phyloP scores from a whole-genome alignment of 495 filamentous ascomycete genomes.

The Penicillium taxi region DNA sequence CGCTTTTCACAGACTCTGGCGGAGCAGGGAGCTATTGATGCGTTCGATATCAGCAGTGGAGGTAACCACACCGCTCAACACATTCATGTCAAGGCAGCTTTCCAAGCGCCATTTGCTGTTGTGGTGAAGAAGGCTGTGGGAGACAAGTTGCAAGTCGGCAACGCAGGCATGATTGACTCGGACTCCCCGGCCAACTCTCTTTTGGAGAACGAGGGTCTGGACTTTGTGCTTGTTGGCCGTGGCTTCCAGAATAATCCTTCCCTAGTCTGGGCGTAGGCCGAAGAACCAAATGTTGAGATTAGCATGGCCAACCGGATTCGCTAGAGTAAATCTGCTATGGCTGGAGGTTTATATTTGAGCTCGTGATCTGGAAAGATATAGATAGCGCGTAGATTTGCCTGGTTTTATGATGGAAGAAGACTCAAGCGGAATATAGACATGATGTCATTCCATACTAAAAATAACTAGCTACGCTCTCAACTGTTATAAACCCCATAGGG shows the following conservation, averaged over 20 bases:
- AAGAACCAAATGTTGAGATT: constrained; percentile 57
- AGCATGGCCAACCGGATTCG: constrained; percentile 59
- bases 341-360: constrained; percentile 18
- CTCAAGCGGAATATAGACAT: too few species aligned
- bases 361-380: constrained; percentile 16
- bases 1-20: constrained; percentile 45
- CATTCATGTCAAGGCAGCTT: constrained; percentile 47
- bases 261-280: constrained; percentile 59
- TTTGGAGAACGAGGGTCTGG: constrained; percentile 48
- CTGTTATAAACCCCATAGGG: too few species aligned
- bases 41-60: constrained; percentile 57
- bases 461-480: too few species aligned
- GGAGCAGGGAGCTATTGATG: constrained; percentile 46
- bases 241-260: constrained; percentile 64
- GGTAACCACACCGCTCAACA: constrained; percentile 51
- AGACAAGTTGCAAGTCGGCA: constrained; percentile 46
- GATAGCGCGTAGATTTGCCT: too few species aligned
- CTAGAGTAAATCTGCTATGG: constrained; percentile 41
- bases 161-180: constrained; percentile 55
- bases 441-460: too few species aligned
- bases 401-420: too few species aligned
- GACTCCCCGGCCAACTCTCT: constrained; percentile 47
- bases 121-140: constrained; percentile 53
- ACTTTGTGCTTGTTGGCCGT: constrained; percentile 54
- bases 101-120: constrained; percentile 56